Conservation (phyloP, 208 protist genomes). For the Novymonas esmeraldas region DNA sequence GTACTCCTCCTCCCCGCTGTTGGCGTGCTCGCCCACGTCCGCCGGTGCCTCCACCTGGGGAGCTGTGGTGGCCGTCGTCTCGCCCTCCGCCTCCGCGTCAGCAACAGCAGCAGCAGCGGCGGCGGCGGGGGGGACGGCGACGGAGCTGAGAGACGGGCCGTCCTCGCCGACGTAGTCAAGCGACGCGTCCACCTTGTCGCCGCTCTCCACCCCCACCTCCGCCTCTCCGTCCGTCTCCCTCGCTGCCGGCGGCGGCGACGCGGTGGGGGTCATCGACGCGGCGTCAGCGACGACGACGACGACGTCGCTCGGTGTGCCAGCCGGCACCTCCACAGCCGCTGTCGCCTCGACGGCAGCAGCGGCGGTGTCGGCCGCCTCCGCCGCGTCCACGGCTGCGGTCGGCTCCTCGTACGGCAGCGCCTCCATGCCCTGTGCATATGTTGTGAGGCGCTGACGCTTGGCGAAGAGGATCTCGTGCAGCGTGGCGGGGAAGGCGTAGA, state of each 20-base stretch:
- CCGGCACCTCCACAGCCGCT: not conserved
- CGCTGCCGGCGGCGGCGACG: not conserved
- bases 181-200: not conserved
- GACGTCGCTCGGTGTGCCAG: not conserved
- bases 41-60: not conserved
- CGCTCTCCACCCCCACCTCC: not conserved
- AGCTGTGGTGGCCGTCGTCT: not conserved
- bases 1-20: too few relatives aligned
- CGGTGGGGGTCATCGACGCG: not conserved
- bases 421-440: slow-evolving; percentile 30
- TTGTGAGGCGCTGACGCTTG: slow-evolving; percentile 25
- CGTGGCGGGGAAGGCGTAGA: slow-evolving; percentile 29
- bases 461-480: slow-evolving; percentile 35
- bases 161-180: not conserved
- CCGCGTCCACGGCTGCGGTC: not conserved
- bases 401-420: not conserved
- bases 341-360: not conserved
- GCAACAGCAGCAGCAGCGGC: not conserved
- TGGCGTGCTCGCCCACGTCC: not conserved
- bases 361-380: not conserved
- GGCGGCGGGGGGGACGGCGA: not conserved
- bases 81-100: not conserved
- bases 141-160: not conserved
- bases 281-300: too few relatives aligned
- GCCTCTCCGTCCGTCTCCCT: not conserved